A percentile compares a stretch with the other conserved stretches of the same genome.
Conservation (phyloP, 179 eudicot genomes). For the Spinacia oleracea region DNA sequence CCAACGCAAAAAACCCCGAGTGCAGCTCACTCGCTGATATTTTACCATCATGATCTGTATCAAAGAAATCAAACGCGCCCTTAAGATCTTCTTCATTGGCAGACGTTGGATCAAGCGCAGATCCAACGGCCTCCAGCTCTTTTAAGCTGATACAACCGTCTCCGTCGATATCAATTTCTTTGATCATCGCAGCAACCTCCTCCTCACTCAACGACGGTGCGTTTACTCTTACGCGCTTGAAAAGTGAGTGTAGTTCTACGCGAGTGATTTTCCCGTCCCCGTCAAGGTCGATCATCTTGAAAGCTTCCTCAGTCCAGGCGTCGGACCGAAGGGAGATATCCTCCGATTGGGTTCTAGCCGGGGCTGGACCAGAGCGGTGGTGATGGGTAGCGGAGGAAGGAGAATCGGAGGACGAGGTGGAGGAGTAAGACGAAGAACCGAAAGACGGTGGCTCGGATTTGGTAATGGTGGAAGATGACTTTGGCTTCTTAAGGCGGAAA, state of each 20-base stretch:
- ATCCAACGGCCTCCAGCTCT: conserved; percentile 60
- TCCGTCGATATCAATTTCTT: conserved; percentile 61
- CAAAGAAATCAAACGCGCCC: conserved; percentile 66
- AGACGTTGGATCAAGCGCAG: conserved; percentile 55
- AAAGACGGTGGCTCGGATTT: conserved; percentile 48
- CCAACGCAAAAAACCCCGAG: conserved; percentile 49
- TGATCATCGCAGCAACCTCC: conserved; percentile 50
- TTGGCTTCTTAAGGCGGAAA: conserved; percentile 42
- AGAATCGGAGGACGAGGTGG: conserved; percentile 31
- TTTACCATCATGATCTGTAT: conserved; percentile 65
- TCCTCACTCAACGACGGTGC: conserved; percentile 40
- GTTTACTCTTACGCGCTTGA: conserved; percentile 32
- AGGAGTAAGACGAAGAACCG: conserved; percentile 37
- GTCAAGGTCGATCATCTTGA: conserved; percentile 66
- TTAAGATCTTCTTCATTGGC: conserved; percentile 51
- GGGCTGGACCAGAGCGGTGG: neutral
- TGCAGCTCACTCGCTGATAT: conserved; percentile 72
- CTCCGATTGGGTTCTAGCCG: neutral
- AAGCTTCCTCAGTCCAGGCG: conserved; percentile 40
- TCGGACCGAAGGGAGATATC: neutral
- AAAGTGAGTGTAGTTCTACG: conserved; percentile 44
- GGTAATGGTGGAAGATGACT: conserved; percentile 31
- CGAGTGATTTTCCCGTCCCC: conserved; percentile 67
- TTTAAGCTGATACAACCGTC: conserved; percentile 76
- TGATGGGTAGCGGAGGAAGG: conserved; percentile 23